Base-by-base conservation (phyloP, 176 grass and related monocot genomes). In the Oryza officinalis region DNA sequence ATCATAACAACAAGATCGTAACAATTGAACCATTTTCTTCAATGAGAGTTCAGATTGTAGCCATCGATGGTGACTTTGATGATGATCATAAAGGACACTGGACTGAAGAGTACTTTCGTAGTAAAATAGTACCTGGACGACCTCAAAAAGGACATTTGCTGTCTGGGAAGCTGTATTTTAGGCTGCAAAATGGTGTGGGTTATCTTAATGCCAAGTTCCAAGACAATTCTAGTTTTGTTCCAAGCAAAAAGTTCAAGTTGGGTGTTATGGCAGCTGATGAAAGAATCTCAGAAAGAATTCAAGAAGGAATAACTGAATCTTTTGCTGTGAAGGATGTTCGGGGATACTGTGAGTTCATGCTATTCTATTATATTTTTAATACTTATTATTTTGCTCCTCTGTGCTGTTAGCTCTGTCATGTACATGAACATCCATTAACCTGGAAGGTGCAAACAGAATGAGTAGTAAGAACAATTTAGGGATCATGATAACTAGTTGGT, bases 271-370 rank as follows among this genome's bases (percentile, higher is more conserved):
- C 33, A 45, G 45, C 63, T 75, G 85, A 87, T 45, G 78, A 81
- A 26, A 75, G 13, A 14, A 75, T 87, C 30, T 68, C 78, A 35
- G 26, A 81, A 18, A 75, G 44, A 57, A 60, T 87, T 0, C 71
- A 75, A 15, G 78, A 87, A 75, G 85, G 85, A 75, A 59, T 87
- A 81, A 33, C 78, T 81, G 63, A 81, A 26, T 7, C 78, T 69
- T 87, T 87, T 87, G 0, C 46, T 2, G 9, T 87, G 5, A 81
- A 67, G 63, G 25, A 18, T 26, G 46, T 61, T 13, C 78, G 78
- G 0, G 78, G 78, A 60, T 87, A 10, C 27, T 0, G 85, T 87
- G 75, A 87, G 85, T 79, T 79, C 27, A 10, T 10, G 1, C 41
- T 49, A 3, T 15, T 75, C 27, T 3, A 37, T 74, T 50, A 3